Conservation (phyloP, 306 rosid genomes). For the barrel medic (Medicago truncatula) region DNA sequence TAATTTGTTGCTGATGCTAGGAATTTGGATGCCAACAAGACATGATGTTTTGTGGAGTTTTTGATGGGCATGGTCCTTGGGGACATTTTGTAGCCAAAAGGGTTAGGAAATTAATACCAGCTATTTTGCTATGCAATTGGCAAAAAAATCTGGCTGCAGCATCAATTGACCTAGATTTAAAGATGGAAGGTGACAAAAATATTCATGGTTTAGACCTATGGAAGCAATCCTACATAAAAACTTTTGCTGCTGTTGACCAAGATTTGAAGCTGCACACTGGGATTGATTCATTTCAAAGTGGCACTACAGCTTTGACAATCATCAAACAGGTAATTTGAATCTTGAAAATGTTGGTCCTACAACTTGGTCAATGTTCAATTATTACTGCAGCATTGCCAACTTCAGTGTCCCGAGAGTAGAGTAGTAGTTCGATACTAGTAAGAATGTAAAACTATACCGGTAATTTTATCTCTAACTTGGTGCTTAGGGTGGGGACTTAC, state of each 20-base stretch:
- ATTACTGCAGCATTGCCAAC: no score
- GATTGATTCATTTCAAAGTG: conserved; percentile 71
- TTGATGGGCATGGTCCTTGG: conserved; percentile 94
- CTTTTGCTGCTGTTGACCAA: conserved; percentile 68
- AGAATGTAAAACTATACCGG: no score
- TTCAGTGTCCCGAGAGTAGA: no score
- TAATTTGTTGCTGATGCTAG: conserved; percentile 54
- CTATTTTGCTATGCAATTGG: conserved; percentile 68
- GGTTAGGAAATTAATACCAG: conserved; percentile 69
- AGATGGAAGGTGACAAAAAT: conserved; percentile 54
- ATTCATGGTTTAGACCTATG: conserved; percentile 58
- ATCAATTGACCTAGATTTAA: conserved; percentile 53
- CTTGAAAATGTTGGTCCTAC: no score
- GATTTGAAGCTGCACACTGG: conserved; percentile 71
- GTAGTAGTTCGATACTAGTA: no score
- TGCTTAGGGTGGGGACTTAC: no score
- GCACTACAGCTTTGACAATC: conserved; percentile 79
- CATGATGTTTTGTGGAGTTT: conserved; percentile 79
- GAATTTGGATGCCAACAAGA: conserved; percentile 84
- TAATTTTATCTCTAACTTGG: no score
- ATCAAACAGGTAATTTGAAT: conserved; percentile 69
- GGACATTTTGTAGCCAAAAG: conserved; percentile 79
- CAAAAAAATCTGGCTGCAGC: conserved; percentile 62
- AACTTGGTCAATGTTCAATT: no score
- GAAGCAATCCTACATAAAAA: conserved; percentile 73